Percentiles rank a stretch among this genome's conserved stretches.
These are phyloP conservation scores for Pachysandra terminalis DNA, from an alignment of 164 flowering plant genomes.

Conservation along the genomic window DNA sequence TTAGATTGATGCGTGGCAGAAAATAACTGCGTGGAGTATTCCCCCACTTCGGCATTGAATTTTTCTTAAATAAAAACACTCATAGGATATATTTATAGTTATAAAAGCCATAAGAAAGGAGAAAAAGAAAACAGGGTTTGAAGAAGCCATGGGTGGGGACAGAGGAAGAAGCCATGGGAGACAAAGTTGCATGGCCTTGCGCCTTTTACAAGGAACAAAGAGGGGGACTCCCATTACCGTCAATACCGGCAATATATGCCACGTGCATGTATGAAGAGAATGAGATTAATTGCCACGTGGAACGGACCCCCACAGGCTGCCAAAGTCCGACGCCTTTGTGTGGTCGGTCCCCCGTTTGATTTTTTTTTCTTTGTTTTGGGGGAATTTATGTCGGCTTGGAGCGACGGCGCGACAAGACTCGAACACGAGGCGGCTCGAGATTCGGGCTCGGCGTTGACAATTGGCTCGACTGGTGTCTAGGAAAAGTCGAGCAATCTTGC, in stretches of 20 bases:
- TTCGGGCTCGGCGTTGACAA: conserved; percentile 14
- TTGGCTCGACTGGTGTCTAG: conserved; percentile 3
- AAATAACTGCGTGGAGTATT: no score
- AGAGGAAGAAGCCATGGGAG: background rate
- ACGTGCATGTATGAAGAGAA: conserved; percentile 11
- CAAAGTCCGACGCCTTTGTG: background rate
- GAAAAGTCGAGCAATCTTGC: conserved; percentile 8
- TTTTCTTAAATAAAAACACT: no score
- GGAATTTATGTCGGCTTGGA: conserved; percentile 3
- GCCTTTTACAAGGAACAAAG: conserved; percentile 10
- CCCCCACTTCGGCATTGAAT: no score
- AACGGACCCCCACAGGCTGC: background rate
- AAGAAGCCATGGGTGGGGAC: no score
- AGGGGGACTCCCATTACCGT: no score
- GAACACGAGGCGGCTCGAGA: conserved; percentile 12
- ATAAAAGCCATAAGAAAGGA: no score
- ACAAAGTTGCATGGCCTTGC: conserved; percentile 20
- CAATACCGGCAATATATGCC: conserved; percentile 4
- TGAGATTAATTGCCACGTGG: conserved; percentile 8
- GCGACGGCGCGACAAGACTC: conserved; percentile 14
- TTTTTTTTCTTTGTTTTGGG: background rate
- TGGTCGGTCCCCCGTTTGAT: background rate
- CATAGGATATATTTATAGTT: no score
- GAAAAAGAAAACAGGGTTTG: no score
- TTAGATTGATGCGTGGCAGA: no score